These are phyloP conservation scores for Phlegmacium glaucopus DNA, from an alignment of 768 basidiomycete genomes.

Conservation along the genomic window DNA sequence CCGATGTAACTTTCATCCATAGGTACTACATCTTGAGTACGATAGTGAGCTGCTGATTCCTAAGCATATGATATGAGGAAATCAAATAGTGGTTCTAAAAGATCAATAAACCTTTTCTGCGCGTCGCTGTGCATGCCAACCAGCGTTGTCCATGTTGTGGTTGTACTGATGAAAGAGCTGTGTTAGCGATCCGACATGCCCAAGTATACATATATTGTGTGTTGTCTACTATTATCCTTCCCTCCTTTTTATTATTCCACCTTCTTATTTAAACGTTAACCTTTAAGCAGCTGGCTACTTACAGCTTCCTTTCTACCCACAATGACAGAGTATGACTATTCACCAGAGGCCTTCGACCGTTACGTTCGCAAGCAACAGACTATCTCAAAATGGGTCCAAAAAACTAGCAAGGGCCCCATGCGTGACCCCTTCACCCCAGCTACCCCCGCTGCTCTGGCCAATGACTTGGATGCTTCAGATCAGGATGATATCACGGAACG, in stretches of 20 bases:
- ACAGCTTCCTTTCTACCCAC: slow-evolving; percentile 4
- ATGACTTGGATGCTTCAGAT: slow-evolving; percentile 10
- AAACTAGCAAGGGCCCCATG: slow-evolving; percentile 23
- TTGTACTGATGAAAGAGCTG: neutral
- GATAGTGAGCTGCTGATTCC: neutral
- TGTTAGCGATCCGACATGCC: too few relatives aligned
- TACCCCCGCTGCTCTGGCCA: slow-evolving; percentile 24
- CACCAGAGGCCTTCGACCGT: slow-evolving; percentile 49
- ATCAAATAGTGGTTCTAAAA: slow-evolving; percentile 4
- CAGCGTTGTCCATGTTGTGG: slow-evolving; percentile 65
- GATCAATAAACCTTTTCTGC: slow-evolving; percentile 44
- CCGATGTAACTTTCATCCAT: slow-evolving; percentile 62
- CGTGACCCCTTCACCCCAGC: slow-evolving; percentile 29
- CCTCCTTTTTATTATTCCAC: neutral
- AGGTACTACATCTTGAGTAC: slow-evolving; percentile 42
- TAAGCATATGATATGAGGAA: neutral
- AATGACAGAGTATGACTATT: slow-evolving; percentile 65
- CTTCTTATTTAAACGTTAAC: neutral
- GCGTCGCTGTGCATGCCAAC: slow-evolving; percentile 69
- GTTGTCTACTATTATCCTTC: neutral
- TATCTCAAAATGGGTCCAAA: slow-evolving; percentile 43
- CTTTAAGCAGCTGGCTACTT: slow-evolving; percentile 4
- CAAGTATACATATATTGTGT: slow-evolving; percentile 14
- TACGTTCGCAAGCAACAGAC: slow-evolving; percentile 44
- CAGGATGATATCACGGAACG: slow-evolving; percentile 5